A percentile compares a stretch with the other conserved stretches of the same genome.
These are phyloP conservation scores for Apium graveolens DNA, from an alignment of 129 eudicot species.

Conservation along the genomic window DNA sequence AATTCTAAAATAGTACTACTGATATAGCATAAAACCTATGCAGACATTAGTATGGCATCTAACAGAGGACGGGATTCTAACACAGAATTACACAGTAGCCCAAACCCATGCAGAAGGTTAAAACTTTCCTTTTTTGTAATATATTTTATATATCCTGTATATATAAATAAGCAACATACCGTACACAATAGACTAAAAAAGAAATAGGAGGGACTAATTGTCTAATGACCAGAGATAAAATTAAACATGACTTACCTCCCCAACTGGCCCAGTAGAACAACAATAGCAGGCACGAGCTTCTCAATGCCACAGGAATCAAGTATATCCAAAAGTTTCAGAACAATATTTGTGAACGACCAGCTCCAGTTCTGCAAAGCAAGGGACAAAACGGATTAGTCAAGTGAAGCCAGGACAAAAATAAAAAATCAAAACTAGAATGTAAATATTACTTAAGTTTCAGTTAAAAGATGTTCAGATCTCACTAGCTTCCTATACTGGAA, in stretches of 20 bases:
- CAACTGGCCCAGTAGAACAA: conserved; percentile 62
- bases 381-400: not conserved
- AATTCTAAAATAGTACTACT: not conserved
- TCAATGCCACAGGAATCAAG: conserved; percentile 37
- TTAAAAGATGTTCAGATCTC: not conserved
- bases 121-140: not conserved
- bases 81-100: not conserved
- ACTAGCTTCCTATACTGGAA: not conserved
- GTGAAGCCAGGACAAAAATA: conserved; percentile 1
- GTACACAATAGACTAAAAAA: not conserved
- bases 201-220: not conserved
- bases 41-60: not conserved
- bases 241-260: conserved; percentile 43
- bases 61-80: not conserved
- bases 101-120: not conserved
- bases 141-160: not conserved
- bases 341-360: conserved; percentile 57
- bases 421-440: not conserved
- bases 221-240: not conserved
- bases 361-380: conserved; percentile 61
- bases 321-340: conserved; percentile 30
- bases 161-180: not conserved
- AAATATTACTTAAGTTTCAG: not conserved
- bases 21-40: not conserved
- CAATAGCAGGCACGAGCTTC: conserved; percentile 34